These are phyloP conservation scores for Pseudonitzschia delicatissima DNA, from an alignment of 108 stramenopile species.

Conservation along the genomic window DNA sequence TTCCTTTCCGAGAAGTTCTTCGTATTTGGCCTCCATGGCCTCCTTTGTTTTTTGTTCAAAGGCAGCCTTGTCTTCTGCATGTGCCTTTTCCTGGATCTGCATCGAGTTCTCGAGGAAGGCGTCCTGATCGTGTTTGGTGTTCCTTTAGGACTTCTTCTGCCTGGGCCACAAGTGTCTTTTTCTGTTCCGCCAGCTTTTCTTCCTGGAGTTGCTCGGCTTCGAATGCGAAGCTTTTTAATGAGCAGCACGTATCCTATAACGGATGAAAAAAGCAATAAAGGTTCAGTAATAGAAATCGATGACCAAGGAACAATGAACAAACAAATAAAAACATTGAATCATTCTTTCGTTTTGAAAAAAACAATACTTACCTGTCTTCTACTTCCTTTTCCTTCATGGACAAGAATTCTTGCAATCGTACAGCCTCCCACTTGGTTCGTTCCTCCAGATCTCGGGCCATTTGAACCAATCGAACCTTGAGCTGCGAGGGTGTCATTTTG, in stretches of 20 bases:
- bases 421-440: constrained; percentile 84
- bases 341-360: neutral
- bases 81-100: constrained; percentile 44
- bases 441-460: constrained; percentile 74
- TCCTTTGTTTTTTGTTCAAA: constrained; percentile 41
- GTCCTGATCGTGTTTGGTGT: constrained; percentile 64
- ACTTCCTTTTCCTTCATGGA: constrained; percentile 79
- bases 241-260: constrained; percentile 49
- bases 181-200: constrained; percentile 53
- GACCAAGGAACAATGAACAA: neutral
- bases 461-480: constrained; percentile 69
- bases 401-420: constrained; percentile 76
- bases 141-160: constrained; percentile 54
- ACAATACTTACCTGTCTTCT: constrained; percentile 31
- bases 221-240: constrained; percentile 69
- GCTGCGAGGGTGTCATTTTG: constrained; percentile 35
- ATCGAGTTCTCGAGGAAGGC: constrained; percentile 51
- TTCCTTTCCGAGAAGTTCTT: constrained; percentile 40
- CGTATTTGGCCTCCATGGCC: constrained; percentile 47
- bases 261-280: neutral
- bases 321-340: neutral
- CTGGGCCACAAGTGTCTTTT: constrained; percentile 45
- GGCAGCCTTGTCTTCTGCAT: constrained; percentile 38
- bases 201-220: constrained; percentile 67
- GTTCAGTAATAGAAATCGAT: neutral